Base-by-base conservation (phyloP, 371 early-diverging fungal genomes). In the Apophysomyces variabilis region DNA sequence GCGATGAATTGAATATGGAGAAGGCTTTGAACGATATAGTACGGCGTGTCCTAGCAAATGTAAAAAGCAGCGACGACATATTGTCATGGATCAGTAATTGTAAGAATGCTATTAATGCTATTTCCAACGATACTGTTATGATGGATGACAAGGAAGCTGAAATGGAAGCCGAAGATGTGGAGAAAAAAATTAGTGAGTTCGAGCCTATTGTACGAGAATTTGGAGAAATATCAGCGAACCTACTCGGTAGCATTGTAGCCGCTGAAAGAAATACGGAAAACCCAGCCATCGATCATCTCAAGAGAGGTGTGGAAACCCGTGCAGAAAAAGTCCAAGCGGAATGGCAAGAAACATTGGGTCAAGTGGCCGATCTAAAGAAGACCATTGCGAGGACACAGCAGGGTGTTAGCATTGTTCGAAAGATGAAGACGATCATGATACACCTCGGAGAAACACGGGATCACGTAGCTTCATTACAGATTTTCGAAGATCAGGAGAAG, bases 371-470 rank as follows among this genome's bases (percentile, higher is more conserved):
- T 13, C 36, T 61, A 4, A 57, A 67, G 16, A 41, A 21, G 11
- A 62, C 56, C 26, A 54, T 69, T 9, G 58, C 65, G n/a, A 75
- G 65, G 12, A 66, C 74, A 7, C 60, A 68, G 12, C 71, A 70
- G 16, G 70, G 69, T 26, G 64, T 75, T 0, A 65, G 64, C 36
- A 69, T 81, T 21, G 75, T 72, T 8, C 75, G 76, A 7, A 68
- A 75, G 47, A 74, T 85, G 45, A 83, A 83, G 58, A 64, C 69
- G 3, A 56, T 80, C 3, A 67, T 79, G 62, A 57, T 43, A 6
- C 54, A 72, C 7, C 58, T 83, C n/a, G 75, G 74, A n/a, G 77
- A 76, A n/a, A 65, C 66, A 1, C 75, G 73, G 50, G 80, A 75
- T 1, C 61, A 66, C 7, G 58, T 73, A 50, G 46, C 66, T 8